These are phyloP conservation scores for Fraxinus velutina DNA, from an alignment of 305 asterid species.

Conservation along the genomic window DNA sequence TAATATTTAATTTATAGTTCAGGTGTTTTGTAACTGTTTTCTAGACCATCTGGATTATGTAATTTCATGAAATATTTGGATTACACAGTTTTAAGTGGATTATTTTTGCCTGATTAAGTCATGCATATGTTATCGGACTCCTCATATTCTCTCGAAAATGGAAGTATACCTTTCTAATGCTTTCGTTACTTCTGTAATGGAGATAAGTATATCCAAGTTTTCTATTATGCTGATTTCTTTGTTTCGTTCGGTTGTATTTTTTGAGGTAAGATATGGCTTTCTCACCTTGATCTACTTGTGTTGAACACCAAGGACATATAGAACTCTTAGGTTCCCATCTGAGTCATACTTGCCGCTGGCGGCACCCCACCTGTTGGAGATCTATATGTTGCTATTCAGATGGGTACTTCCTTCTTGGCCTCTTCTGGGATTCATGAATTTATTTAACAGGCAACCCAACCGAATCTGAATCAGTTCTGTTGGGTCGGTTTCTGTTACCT, in stretches of 20 bases:
- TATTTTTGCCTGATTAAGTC: neutral
- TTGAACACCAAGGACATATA: neutral
- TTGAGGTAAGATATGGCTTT: neutral
- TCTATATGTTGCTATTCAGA: neutral
- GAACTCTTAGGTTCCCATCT: neutral
- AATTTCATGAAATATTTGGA: conserved; percentile 1
- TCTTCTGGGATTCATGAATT: neutral
- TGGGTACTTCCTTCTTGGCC: neutral
- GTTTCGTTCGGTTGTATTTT: neutral
- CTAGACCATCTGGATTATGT: neutral
- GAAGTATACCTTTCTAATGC: neutral
- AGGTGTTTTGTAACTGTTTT: neutral
- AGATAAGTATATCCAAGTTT: neutral
- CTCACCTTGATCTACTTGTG: neutral
- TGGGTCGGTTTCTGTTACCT: neutral
- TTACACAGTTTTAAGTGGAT: neutral
- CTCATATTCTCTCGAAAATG: neutral
- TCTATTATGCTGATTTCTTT: neutral
- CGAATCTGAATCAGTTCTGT: neutral
- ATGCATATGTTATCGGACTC: neutral
- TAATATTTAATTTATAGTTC: neutral
- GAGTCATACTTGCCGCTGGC: neutral
- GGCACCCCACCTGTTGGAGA: neutral
- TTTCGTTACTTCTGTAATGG: neutral
- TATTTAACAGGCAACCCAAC: neutral